Conservation (phyloP, 176 grass and related monocot genomes). For the Panicum miliaceum region DNA sequence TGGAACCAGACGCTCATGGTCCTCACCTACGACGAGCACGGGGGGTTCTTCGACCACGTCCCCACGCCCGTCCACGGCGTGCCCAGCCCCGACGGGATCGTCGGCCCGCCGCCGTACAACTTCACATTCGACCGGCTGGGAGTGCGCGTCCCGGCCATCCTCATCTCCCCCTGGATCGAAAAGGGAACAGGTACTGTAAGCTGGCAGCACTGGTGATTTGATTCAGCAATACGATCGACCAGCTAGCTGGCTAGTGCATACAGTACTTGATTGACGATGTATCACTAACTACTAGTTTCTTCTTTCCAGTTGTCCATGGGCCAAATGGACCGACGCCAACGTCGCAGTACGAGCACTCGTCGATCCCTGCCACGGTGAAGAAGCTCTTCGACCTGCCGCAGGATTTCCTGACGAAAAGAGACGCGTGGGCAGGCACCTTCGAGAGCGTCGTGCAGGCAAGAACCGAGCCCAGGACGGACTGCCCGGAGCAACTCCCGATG, state of each 20-base stretch:
- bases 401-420: constrained; percentile 70
- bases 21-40: constrained; percentile 95
- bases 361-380: constrained; percentile 88
- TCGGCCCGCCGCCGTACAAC: constrained; percentile 73
- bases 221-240: not conserved
- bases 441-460: constrained; percentile 68
- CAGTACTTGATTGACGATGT: too few relatives aligned
- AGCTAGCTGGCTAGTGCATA: too few relatives aligned
- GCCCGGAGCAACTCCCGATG: constrained; percentile 82
- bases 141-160: constrained; percentile 77
- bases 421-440: constrained; percentile 93
- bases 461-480: constrained; percentile 76
- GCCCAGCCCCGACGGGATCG: constrained; percentile 81
- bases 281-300: too few relatives aligned
- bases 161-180: constrained; percentile 83
- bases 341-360: constrained; percentile 92
- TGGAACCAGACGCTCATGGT: constrained; percentile 90
- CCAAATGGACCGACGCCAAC: constrained; percentile 75
- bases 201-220: too few relatives aligned
- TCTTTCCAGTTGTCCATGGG: constrained; percentile 67
- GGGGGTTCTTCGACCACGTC: constrained; percentile 92
- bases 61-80: constrained; percentile 71
- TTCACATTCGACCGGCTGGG: constrained; percentile 83
- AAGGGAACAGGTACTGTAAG: constrained; percentile 68
- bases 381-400: constrained; percentile 82